Base-by-base conservation (phyloP, 208 protist genomes). In the Trypanosomatidae sp. region DNA sequence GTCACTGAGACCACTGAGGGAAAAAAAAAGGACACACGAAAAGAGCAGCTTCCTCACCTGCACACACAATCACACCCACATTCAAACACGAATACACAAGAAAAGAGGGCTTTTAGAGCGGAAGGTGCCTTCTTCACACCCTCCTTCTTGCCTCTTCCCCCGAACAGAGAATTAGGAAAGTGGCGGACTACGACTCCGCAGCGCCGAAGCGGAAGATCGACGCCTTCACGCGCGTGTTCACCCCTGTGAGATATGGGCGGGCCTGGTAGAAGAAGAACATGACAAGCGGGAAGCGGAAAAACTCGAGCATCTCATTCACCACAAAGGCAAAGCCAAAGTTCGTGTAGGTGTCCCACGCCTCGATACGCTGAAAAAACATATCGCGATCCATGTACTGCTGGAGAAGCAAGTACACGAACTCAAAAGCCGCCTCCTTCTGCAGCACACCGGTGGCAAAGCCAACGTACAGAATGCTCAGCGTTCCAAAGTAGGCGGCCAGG, bases 261-360 rank as follows among this genome's bases (percentile, higher is more conserved):
- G 86, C 79, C 58, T 88, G 85, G 66, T 89, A 94, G 62, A 91
- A 93, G n/a, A 90, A 79, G 66, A 91, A 87, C 50, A 94, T 86
- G 58, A 93, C 84, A 13, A 91, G n/a, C 7, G 92, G 89, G 28
- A 96, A 81, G 36, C 92, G 92, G 22, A 93, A 22, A 9, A 94
- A 44, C 82, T 96, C 89, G 0, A 94, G 62, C 70, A 89, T 82
- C 60, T 96, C 92, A 66, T 96, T 97, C 30, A 97, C 82, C 0
- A 97, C 84, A 82, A 97, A 95, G 3, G 90, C 92, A 86, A 95
- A 97, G n/a, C 90, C 92, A 56, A 97, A 81, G 75, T 97, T 89
- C 3, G 93, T 79, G 71, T 94, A 95, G 43, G 83, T 91, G 53
- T 91, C 92, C 86, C 86, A 97, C 53, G 88, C 85, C 81, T 91